Base-by-base conservation (phyloP, 1,139 yeast genomes). In the Taiozyma sp. region DNA sequence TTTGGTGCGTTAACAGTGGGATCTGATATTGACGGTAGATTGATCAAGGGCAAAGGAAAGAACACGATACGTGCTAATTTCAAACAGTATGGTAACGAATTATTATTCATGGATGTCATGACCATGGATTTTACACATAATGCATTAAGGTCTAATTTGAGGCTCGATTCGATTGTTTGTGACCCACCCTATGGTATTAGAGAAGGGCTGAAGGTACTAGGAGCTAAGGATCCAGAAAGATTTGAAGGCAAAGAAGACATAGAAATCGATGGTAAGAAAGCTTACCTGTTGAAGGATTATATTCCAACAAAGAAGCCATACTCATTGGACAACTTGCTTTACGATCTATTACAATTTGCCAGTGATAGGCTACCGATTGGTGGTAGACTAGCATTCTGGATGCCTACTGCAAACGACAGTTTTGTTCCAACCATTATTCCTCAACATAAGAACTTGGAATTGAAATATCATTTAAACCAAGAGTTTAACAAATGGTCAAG, bases 161-260 rank as follows among this genome's bases (percentile, higher is more conserved):
- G 63, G 40, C 76, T 95, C 19, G 97, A 93, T 62, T 78, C 90
- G 1, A 90, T 93, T 14, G 80, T 93, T 2, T 91, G 97, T 64
- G 99, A 93, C 67, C 99, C 99, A 1, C 99, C 99, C 0, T 93
- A 93, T 66, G 99, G 99, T 3, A 95, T 93, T 1, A 76, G 99
- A 61, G 99, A 95, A 66, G 97, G 98, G 1, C 78, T 95, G 46
- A 88, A 89, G 63, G 97, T 91, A 0, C 80, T 95, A 52, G 99
- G 99, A 2, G 88, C 96, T 2, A 82, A 79, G 56, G 77, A 88
- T 60, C 77, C 80, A 0, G 81, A 75, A 52, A 73, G 72, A 53
- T 76, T 76, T 53, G 79, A 76, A 24, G 95, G 93, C 0, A 79
- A 88, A 59, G 95, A 88, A 62, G 71, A 80, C 47, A 74, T 85